phyloP scores from a whole-genome alignment of 1,284 basidiomycete genomes.

The Phenoliferia sp. region DNA sequence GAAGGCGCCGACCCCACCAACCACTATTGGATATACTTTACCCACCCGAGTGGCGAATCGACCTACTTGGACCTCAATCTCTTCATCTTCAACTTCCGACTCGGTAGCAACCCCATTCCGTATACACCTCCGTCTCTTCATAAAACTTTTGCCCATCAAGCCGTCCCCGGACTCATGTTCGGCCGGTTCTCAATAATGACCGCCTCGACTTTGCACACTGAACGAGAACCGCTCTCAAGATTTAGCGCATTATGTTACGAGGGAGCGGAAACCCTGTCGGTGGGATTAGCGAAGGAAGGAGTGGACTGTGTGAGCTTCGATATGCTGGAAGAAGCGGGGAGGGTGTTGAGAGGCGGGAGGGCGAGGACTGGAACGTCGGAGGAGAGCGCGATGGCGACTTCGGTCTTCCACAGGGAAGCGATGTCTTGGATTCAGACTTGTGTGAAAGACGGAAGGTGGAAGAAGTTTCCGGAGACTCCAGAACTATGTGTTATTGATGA shows the following conservation, averaged over 20 bases:
- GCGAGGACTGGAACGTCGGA: neutral
- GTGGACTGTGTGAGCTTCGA: neutral
- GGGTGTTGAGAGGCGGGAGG: neutral
- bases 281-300: neutral
- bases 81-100: conserved; percentile 2
- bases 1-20: neutral
- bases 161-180: neutral
- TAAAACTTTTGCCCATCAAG: neutral
- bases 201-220: neutral
- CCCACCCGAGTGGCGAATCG: neutral
- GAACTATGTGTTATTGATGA: neutral
- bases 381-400: neutral
- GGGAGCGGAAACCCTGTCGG: neutral
- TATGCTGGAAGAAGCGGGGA: neutral
- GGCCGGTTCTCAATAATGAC: neutral
- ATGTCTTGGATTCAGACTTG: neutral
- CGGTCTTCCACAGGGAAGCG: neutral
- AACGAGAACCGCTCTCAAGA: neutral
- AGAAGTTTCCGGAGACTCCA: neutral
- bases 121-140: neutral
- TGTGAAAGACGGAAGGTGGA: neutral
- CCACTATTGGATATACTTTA: neutral
- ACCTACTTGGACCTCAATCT: neutral
- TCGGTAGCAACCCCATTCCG: neutral
- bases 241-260: neutral